Percentiles rank a stretch among this genome's conserved stretches.
phyloP scores from a whole-genome alignment of 192 early-diverging fungal species.

The Kickxella alabastrina region DNA sequence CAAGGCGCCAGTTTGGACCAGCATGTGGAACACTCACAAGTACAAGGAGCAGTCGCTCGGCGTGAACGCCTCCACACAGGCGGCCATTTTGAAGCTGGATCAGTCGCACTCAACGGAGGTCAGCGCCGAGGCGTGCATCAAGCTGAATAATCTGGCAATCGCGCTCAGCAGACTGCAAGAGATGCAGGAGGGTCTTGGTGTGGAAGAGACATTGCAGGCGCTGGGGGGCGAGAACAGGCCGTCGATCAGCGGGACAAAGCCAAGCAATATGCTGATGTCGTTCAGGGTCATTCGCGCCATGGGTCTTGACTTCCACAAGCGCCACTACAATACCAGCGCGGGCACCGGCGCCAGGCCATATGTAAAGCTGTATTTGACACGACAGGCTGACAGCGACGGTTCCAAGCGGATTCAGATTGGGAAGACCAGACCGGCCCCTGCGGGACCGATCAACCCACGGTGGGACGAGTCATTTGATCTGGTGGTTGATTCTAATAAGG shows the following conservation, averaged over 20 bases:
- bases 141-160: constrained; percentile 48
- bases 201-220: constrained; percentile 27
- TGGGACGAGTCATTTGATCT: constrained; percentile 79
- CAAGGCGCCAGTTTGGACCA: constrained; percentile 30
- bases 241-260: constrained; percentile 14
- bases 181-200: constrained; percentile 41
- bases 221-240: constrained; percentile 43
- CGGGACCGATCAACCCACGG: constrained; percentile 58
- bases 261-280: constrained; percentile 54
- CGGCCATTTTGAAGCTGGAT: constrained; percentile 37
- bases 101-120: constrained; percentile 31
- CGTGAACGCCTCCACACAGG: constrained; percentile 29
- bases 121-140: constrained; percentile 38
- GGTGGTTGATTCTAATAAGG: constrained; percentile 49
- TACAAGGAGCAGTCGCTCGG: constrained; percentile 46
- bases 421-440: constrained; percentile 50
- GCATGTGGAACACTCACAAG: constrained; percentile 47
- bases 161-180: constrained; percentile 41
- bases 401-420: constrained; percentile 57
- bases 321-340: constrained; percentile 47
- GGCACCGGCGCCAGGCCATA: constrained; percentile 52
- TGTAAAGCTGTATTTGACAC: constrained; percentile 54
- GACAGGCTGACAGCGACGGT: constrained; percentile 42
- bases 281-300: constrained; percentile 69
- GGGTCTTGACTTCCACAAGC: constrained; percentile 60